These are phyloP conservation scores for Hypsizygus marmoreus DNA, from an alignment of 768 basidiomycete species.

Conservation along the genomic window DNA sequence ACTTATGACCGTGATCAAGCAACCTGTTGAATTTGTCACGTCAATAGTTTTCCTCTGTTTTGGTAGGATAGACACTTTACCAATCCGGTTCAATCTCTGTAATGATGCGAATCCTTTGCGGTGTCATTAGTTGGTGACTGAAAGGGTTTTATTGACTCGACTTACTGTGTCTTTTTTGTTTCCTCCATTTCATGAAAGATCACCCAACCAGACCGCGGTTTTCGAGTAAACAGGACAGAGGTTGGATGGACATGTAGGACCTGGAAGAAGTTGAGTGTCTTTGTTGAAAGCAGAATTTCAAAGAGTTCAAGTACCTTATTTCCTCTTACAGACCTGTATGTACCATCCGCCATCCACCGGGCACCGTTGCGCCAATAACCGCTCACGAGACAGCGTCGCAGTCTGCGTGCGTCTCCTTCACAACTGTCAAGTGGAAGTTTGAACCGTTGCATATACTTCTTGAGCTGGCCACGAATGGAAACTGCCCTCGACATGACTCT, in stretches of 20 bases:
- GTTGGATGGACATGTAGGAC: slow-evolving; percentile 89
- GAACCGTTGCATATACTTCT: slow-evolving; percentile 94
- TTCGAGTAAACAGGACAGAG: slow-evolving; percentile 91
- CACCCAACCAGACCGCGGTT: slow-evolving; percentile 90
- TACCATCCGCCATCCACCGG: slow-evolving; percentile 88
- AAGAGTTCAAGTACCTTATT: slow-evolving; percentile 58
- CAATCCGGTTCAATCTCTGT: slow-evolving; percentile 97
- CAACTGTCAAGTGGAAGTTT: slow-evolving; percentile 82
- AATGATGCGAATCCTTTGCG: slow-evolving; percentile 78
- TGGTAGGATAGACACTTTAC: slow-evolving; percentile 36
- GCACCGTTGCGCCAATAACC: slow-evolving; percentile 97
- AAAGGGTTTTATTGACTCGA: background rate
- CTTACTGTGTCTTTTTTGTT: slow-evolving; percentile 91
- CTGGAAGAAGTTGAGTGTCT: slow-evolving; percentile 39
- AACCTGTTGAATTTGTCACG: slow-evolving; percentile 24
- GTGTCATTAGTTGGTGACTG: slow-evolving; percentile 15
- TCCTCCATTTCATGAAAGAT: slow-evolving; percentile 96
- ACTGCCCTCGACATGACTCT: slow-evolving; percentile 92
- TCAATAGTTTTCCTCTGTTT: too few species aligned
- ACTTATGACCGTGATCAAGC: slow-evolving; percentile 37
- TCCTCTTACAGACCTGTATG: slow-evolving; percentile 86
- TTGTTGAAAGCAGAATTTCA: background rate
- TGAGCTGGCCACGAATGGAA: slow-evolving; percentile 92
- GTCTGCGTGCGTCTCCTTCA: slow-evolving; percentile 79
- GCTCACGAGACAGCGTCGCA: slow-evolving; percentile 87